Conservation (phyloP, 345 rosid genomes). For the Euphorbia tirucalli region DNA sequence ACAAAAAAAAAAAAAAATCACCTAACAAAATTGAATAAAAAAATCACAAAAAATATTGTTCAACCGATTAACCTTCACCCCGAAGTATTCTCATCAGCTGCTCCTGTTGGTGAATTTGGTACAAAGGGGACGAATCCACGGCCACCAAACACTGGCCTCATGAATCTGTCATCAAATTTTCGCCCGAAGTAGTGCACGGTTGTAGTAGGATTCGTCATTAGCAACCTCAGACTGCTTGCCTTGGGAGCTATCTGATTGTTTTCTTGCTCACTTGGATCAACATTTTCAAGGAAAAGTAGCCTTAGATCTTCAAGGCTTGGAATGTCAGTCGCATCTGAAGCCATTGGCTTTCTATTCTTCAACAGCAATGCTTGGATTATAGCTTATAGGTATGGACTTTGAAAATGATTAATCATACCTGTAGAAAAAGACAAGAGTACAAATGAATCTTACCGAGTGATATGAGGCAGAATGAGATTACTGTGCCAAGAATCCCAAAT, state of each 20-base stretch:
- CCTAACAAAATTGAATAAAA: not conserved
- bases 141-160: constrained; percentile 74
- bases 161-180: constrained; percentile 60
- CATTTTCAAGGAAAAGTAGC: constrained; percentile 44
- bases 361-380: constrained; percentile 44
- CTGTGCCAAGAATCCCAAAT: constrained; percentile 68
- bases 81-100: constrained; percentile 33
- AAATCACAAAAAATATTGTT: not conserved
- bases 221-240: constrained; percentile 43
- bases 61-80: not conserved
- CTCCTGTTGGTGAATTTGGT: constrained; percentile 49
- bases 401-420: not conserved
- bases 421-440: not conserved
- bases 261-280: constrained; percentile 30
- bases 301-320: constrained; percentile 62
- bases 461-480: constrained; percentile 65
- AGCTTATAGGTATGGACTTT: not conserved
- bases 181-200: constrained; percentile 66
- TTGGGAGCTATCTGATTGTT: constrained; percentile 9
- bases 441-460: constrained; percentile 41
- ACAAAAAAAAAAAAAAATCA: no score
- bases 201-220: constrained; percentile 45
- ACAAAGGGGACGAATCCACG: constrained; percentile 57
- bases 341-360: constrained; percentile 32
- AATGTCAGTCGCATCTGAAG: constrained; percentile 40